Percentiles rank a stretch among this genome's conserved stretches.
Evolutionary conservation across 83 land plant species (phyloP).

Genomic region (Diphasiastrum complanatum): DNA sequence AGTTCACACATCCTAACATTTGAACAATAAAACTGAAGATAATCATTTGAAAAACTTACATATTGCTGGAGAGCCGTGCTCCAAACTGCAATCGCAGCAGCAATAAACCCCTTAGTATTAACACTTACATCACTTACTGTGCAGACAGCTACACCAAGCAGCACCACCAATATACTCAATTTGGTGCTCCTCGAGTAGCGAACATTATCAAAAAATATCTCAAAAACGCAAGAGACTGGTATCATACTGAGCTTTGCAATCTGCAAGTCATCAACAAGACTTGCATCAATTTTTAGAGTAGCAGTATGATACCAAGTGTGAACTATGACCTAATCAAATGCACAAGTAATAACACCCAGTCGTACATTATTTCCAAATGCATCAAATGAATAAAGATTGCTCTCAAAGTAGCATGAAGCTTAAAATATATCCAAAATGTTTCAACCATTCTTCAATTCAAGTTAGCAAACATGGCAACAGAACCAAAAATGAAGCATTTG

Average conservation of each 20-base stretch:
- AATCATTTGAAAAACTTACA: constrained; percentile 41
- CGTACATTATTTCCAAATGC: no score
- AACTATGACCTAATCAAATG: no score
- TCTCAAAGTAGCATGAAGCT: no score
- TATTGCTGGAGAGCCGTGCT: constrained; percentile 73
- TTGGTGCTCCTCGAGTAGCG: constrained; percentile 68
- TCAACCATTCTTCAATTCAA: no score
- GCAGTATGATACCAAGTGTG: no score
- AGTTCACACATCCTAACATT: not conserved
- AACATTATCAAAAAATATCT: constrained; percentile 52
- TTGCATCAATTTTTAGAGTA: no score
- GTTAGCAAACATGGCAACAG: no score
- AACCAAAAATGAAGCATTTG: no score
- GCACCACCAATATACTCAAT: constrained; percentile 48
- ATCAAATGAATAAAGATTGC: no score
- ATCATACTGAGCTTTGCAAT: constrained; percentile 84
- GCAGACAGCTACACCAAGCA: constrained; percentile 62
- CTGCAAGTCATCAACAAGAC: no score
- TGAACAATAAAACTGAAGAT: not conserved
- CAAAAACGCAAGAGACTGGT: constrained; percentile 63
- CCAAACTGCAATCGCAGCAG: constrained; percentile 66
- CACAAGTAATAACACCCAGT: no score
- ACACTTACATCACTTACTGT: constrained; percentile 81
- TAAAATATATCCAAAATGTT: no score
- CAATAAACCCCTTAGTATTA: constrained; percentile 58